A percentile compares a stretch with the other conserved stretches of the same genome.
Conservation (phyloP, 345 rosid species). For the Punica granatum region DNA sequence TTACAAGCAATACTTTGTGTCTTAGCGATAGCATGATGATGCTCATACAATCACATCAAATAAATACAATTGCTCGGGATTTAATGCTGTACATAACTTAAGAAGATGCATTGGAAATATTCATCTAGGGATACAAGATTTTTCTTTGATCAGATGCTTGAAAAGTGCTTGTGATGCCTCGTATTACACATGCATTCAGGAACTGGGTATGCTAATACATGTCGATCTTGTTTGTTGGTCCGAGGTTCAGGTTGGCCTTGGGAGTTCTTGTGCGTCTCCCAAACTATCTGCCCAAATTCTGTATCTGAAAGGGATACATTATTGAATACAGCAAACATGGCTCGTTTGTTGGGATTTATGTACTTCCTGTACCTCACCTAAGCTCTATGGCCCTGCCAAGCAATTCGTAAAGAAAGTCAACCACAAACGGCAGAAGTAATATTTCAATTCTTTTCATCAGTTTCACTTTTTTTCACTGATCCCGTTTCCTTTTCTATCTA, state of each 20-base stretch:
- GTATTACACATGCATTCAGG: neutral
- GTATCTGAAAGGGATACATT: neutral
- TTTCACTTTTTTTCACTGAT: too few relatives aligned
- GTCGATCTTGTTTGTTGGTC: neutral
- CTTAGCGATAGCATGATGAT: too few relatives aligned
- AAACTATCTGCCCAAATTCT: neutral
- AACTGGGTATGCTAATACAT: neutral
- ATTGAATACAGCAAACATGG: neutral
- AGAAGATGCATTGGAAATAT: neutral
- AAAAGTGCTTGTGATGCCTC: neutral
- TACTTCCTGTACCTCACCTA: neutral
- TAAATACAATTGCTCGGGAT: too few relatives aligned
- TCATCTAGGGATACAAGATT: neutral
- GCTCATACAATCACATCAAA: too few relatives aligned
- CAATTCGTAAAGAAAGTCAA: neutral
- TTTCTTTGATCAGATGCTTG: neutral
- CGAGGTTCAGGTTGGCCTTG: neutral
- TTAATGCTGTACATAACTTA: too few relatives aligned
- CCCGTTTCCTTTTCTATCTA: too few relatives aligned
- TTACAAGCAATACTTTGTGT: neutral
- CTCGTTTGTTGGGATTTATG: neutral
- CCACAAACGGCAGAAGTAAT: too few relatives aligned
- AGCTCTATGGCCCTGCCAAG: neutral
- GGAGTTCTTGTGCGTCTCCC: neutral
- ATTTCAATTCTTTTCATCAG: too few relatives aligned